phyloP scores from a whole-genome alignment of 257 asterid genomes.

The Rauvolfia tetraphylla region DNA sequence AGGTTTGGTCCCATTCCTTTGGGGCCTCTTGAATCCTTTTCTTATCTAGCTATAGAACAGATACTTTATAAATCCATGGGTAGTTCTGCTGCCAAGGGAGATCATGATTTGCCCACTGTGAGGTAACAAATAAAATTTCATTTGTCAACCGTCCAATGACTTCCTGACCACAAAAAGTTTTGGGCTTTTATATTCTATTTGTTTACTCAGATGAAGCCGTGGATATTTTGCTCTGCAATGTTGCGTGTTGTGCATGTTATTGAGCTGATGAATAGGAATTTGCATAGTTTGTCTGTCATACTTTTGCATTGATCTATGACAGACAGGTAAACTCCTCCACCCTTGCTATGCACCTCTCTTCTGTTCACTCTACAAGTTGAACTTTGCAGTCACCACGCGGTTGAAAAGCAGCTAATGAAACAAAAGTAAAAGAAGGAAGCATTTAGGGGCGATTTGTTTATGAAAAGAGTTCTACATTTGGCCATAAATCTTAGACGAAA shows the following conservation, averaged over 20 bases:
- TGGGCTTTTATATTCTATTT: conserved; percentile 21
- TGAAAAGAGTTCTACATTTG: conserved; percentile 3
- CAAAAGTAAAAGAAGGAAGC: conserved; percentile 15
- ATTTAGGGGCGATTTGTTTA: conserved; percentile 6
- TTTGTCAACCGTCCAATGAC: conserved; percentile 19
- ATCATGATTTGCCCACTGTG: conserved; percentile 19
- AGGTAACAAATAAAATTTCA: conserved; percentile 39
- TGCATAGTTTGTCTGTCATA: conserved; percentile 24
- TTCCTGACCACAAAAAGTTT: conserved; percentile 14
- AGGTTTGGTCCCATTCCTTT: conserved; percentile 23
- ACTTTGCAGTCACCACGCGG: conserved; percentile 25
- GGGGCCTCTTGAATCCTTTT: conserved; percentile 19
- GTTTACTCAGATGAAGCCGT: conserved; percentile 27
- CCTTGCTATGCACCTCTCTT: conserved; percentile 19
- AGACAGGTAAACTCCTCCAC: conserved; percentile 26
- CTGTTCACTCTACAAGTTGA: conserved; percentile 23
- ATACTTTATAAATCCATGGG: conserved; percentile 31
- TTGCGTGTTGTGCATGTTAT: conserved; percentile 23
- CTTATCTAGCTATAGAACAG: conserved; percentile 23
- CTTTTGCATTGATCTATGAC: conserved; percentile 31
- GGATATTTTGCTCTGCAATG: conserved; percentile 21
- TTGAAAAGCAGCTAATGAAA: conserved; percentile 19
- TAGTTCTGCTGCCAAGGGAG: conserved; percentile 38
- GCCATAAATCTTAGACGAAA: conserved; percentile 1
- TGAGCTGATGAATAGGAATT: conserved; percentile 26